Base-by-base conservation (phyloP, 805 yeast genomes). In the Blastobotrys americana region DNA sequence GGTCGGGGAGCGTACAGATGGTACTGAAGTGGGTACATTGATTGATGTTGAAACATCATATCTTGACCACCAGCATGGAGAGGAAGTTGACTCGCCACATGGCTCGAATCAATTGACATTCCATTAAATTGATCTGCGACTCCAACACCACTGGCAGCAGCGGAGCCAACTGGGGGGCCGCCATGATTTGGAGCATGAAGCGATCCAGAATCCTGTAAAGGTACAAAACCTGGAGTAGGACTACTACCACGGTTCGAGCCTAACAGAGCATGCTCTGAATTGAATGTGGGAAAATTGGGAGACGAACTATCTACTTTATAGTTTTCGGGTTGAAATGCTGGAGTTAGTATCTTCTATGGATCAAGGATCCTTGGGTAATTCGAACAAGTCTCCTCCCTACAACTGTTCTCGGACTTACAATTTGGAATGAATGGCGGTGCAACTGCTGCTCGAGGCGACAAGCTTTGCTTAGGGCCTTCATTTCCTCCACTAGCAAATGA, bases 1-100 rank as follows among this genome's bases (percentile, higher is more conserved):
- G 96, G 90, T 23, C 78, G 74, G 2, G 97, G 97, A 0, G 96
- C 93, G 64, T 90, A 89, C 34, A 87, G 65, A 64, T 89, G 96
- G 60, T 85, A 84, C 56, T 87, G 87, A 37, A 85, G 66, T 53
- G 66, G 63, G 38, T 55, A 51, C 13, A 53, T 46, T n/a, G 56
- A 48, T 27, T 56, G 63, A 21, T 48, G 53, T 23, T 50, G 49
- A 25, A 39, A 54, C 28, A 49, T 42, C 46, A 43, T 41, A 28
- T 45, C 47, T 27, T 41, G 48, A 16, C 44, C 44, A 6, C 39
- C 44, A 13, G 37, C 37, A 37, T 34, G 44, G 13, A 39, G 16
- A 9, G 31, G 31, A 25, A 25, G 8, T 25, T 8, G 27, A 28
- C 10, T 16, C 38, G 16, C 31, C 41, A 20, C 37, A 13, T 10